These are phyloP conservation scores for Chlamydomonas eustigma DNA, from an alignment of 139 green algal species.

Conservation along the genomic window DNA sequence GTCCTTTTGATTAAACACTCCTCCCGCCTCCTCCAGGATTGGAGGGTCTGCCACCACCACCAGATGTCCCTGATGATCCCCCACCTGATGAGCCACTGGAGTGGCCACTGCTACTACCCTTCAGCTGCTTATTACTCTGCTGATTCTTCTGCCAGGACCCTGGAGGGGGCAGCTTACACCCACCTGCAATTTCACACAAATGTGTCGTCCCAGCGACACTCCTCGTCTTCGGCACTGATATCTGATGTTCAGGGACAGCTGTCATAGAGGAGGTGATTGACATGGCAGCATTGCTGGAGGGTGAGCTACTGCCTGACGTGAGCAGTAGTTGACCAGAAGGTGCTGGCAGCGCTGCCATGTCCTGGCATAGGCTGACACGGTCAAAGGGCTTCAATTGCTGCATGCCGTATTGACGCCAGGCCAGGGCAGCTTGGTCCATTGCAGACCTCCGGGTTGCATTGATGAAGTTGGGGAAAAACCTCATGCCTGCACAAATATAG, in stretches of 20 bases:
- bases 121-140: background rate
- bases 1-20: background rate
- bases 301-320: too few relatives aligned
- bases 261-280: background rate
- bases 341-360: conserved; percentile 13
- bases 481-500: conserved; percentile 55
- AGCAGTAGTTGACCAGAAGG: background rate
- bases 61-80: too few relatives aligned
- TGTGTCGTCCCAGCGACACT: background rate
- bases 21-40: too few relatives aligned
- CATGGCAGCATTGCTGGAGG: background rate
- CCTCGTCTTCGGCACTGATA: background rate
- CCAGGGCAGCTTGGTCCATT: conserved; percentile 53
- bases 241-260: background rate
- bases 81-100: too few relatives aligned
- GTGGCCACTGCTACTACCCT: background rate
- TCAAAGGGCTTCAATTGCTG: conserved; percentile 34
- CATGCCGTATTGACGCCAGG: conserved; percentile 46
- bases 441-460: conserved; percentile 34
- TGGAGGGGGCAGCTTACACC: background rate
- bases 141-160: background rate
- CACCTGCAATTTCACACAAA: background rate
- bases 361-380: conserved; percentile 22
- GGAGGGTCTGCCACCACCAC: too few relatives aligned
- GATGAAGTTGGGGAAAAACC: conserved; percentile 64